phyloP scores from a whole-genome alignment of 352 stramenopile species.

The Phytophthora pseudosyringae region DNA sequence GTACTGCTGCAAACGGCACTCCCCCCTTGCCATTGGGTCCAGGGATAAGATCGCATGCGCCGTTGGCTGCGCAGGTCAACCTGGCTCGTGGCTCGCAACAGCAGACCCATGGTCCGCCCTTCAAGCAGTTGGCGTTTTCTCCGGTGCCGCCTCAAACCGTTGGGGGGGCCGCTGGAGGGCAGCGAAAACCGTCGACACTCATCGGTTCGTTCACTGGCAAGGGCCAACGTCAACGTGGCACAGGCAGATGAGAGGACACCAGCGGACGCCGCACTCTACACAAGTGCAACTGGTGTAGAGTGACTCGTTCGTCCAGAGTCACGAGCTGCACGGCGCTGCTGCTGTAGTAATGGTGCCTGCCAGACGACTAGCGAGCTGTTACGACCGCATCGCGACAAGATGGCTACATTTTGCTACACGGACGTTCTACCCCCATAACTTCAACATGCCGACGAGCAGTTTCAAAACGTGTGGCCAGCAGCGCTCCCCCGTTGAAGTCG shows the following conservation, averaged over 20 bases:
- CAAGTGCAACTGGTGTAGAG: too few species aligned
- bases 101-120: constrained; percentile 7
- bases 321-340: not conserved
- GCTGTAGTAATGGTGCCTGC: not conserved
- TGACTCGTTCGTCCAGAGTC: not conserved
- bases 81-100: not conserved
- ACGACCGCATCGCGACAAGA: not conserved
- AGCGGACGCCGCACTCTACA: too few species aligned
- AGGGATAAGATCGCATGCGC: constrained; percentile 33
- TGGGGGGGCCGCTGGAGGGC: constrained; percentile 10
- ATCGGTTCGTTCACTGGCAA: constrained; percentile 17
- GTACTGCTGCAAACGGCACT: constrained; percentile 26
- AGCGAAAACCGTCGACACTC: constrained; percentile 6
- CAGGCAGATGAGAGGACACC: not conserved
- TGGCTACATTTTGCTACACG: constrained; percentile 19
- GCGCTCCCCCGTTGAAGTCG: constrained; percentile 2
- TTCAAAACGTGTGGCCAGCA: constrained; percentile 22
- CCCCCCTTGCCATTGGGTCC: constrained; percentile 16
- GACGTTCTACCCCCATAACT: not conserved
- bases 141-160: constrained; percentile 11
- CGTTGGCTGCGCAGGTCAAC: constrained; percentile 27
- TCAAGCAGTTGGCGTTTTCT: constrained; percentile 16
- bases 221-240: not conserved
- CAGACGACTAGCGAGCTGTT: not conserved
- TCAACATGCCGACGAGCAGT: constrained; percentile 20